Evolutionary conservation across 805 yeast genomes (phyloP), one percentile per base, ranked within the genome.

Genomic region (Nakazawaea populi): DNA sequence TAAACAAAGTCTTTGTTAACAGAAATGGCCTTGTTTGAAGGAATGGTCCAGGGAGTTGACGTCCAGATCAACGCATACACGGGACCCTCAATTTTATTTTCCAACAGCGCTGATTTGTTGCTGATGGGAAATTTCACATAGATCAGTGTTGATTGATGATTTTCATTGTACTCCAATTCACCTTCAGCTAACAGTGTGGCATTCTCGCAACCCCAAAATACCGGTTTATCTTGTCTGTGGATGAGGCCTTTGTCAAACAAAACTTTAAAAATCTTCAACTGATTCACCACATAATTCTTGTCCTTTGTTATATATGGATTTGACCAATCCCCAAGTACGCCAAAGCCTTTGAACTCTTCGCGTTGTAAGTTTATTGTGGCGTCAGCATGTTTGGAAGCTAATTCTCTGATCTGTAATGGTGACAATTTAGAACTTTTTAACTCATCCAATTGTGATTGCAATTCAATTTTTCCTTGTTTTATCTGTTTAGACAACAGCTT

Each of bases 31-130:
- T 77, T 75, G 62, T 94, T 94, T 0, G 96, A 84, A 4, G 89
- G 87, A 34, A 94, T 73, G 0, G 99, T 94, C 99, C 99, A 94
- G 0, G 99, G 97, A 1, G 99, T 94, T 1, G 97, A 91, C 0
- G 99, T 94, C 99, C 99, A 94, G 51, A 94, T 89, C 54, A 87
- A 60, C 6, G 74, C 76, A 27, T 54, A 48, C 1, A 74, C 40
- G 1, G 14, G n/a, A 37, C 18, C 40, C 7, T 60, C 46, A 4
- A 42, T 45, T 9, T 57, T 28, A 1, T 34, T 43, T 14, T 7
- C 9, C 6, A 39, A 38, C 14, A 6, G 30, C 11, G 11, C 32
- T 6, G 67, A 55, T 3, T 46, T 28, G 4, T 54, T 51, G 1
- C 65, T 50, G 1, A 83, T 55, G 8, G 90, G 90, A 56, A 87